Conservation (phyloP, 305 asterid species). For the Fraxinus baroniana region DNA sequence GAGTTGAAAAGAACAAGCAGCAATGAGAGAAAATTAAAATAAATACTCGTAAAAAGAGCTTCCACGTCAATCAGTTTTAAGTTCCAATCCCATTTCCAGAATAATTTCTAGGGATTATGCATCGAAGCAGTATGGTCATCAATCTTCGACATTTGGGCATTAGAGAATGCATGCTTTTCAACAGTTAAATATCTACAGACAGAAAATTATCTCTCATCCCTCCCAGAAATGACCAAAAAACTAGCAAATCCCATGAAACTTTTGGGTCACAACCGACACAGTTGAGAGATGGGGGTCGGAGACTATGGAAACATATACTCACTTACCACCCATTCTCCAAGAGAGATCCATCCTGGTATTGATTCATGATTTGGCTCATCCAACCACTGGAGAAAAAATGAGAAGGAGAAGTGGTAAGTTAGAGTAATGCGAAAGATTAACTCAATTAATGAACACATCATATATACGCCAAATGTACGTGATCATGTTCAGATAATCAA, state of each 20-base stretch:
- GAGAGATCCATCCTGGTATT: slow-evolving; percentile 27
- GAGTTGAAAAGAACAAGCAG: slow-evolving; percentile 14
- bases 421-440: not conserved
- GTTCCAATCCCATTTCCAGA: slow-evolving; percentile 19
- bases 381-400: slow-evolving; percentile 18
- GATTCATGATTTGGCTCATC: slow-evolving; percentile 14
- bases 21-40: slow-evolving; percentile 24
- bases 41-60: slow-evolving; percentile 24
- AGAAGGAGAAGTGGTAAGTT: not conserved
- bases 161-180: slow-evolving; percentile 30
- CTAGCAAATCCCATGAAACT: slow-evolving; percentile 7
- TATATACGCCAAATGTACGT: not conserved
- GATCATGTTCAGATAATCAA: not conserved
- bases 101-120: not conserved
- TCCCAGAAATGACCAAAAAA: slow-evolving; percentile 12
- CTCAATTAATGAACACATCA: not conserved
- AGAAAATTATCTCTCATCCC: slow-evolving; percentile 32
- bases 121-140: slow-evolving; percentile 14
- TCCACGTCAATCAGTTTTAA: not conserved
- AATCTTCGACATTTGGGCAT: slow-evolving; percentile 15
- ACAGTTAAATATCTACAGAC: slow-evolving; percentile 49
- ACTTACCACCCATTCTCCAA: slow-evolving; percentile 32
- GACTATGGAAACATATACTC: slow-evolving; percentile 28
- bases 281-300: slow-evolving; percentile 25
- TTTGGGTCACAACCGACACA: not conserved